Evolutionary conservation across 768 basidiomycete genomes (phyloP).

Genomic region (Serendipita sp.): DNA sequence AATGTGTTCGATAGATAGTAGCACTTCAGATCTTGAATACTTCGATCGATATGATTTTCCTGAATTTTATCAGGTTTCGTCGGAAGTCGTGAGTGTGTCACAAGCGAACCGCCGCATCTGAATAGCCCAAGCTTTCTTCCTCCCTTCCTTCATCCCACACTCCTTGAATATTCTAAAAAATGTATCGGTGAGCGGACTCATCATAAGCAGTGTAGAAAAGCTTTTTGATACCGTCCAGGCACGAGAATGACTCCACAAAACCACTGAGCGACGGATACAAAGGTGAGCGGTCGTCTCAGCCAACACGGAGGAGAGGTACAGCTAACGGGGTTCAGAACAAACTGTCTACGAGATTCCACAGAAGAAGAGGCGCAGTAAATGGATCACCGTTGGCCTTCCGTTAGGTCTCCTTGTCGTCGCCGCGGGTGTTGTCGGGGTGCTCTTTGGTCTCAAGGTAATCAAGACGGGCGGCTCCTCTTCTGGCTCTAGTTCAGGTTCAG

Average conservation of each 20-base stretch:
- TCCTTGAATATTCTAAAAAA: background rate
- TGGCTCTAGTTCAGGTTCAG: conserved; percentile 5
- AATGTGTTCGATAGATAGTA: too few relatives aligned
- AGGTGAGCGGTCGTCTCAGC: background rate
- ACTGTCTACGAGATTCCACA: conserved; percentile 2
- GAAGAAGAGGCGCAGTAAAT: conserved; percentile 5
- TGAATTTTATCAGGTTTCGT: too few relatives aligned
- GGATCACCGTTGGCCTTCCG: conserved; percentile 14
- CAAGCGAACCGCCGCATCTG: background rate
- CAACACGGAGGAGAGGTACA: background rate
- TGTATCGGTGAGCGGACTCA: conserved; percentile 1
- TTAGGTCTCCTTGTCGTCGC: conserved; percentile 21
- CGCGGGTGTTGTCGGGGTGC: conserved; percentile 26
- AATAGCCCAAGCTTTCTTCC: conserved; percentile 1
- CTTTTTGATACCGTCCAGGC: background rate
- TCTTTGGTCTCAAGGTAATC: conserved; percentile 20
- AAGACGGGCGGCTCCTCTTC: conserved; percentile 12
- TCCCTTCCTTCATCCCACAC: background rate
- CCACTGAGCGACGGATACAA: conserved; percentile 4
- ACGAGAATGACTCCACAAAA: background rate
- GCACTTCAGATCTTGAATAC: too few relatives aligned
- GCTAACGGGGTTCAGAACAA: background rate
- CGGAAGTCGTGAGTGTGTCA: too few relatives aligned
- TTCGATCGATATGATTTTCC: too few relatives aligned
- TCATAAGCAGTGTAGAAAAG: background rate